Evolutionary conservation across 2,329 filamentous ascomycete species (phyloP), one percentile per base, ranked within the genome.

Genomic region (Leptoxyphium fumago): DNA sequence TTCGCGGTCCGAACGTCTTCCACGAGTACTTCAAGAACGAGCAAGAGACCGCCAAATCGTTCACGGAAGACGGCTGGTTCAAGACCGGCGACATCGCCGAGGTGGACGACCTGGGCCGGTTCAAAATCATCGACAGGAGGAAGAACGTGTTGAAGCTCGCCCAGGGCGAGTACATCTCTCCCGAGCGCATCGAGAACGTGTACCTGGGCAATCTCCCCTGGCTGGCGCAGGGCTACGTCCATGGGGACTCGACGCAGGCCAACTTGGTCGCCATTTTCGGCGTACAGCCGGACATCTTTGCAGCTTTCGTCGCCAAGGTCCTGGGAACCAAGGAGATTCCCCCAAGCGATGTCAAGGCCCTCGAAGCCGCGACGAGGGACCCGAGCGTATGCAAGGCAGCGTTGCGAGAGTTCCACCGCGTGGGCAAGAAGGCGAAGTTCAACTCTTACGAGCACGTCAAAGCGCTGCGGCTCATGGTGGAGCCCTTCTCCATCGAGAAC

Each of bases 71-170:
- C 51, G 91, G 91, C 48, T 98, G 91, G 91, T 96, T 98, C 75
- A 83, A 84, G 61, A 95, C 87, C 0, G 91, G 91, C 44, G 91
- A 98, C 57, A 89, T 98, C 52, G 85, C 79, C 58, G 76, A 80
- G 50, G 72, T 98, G 18, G 91, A 98, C 64, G 78, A 79, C 52
- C 65, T 84, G 58, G 91, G 91, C 49, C 84, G 88, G 48, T 82
- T 96, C 71, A 80, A 77, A 64, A 94, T 98, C 64, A 82, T 98
- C 56, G 91, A 98, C 65, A 87, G 91, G 56, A 82, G 87, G 67
- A 98, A 98, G 82, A 96, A 96, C 66, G 85, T 98, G n/a, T 78
- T 98, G 60, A 98, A 98, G 74, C 77, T 98, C 45, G 81, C 89
- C 0, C 91, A 98, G 65, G 91, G 91, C 62, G 91, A 98, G 68